These are phyloP conservation scores for Phytophthora palmivora DNA, from an alignment of 352 stramenopile genomes.

Conservation along the genomic window DNA sequence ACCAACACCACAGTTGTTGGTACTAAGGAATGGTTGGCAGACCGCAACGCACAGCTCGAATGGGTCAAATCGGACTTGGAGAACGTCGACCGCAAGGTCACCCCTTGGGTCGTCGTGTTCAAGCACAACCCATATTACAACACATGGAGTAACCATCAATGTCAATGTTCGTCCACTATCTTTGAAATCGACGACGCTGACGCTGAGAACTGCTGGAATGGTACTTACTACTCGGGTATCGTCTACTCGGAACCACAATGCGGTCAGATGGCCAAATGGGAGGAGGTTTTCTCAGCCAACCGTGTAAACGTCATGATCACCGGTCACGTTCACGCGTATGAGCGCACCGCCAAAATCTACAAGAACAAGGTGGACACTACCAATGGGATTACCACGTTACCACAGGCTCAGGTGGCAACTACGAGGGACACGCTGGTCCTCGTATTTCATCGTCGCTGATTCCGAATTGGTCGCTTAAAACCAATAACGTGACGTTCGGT, in stretches of 20 bases:
- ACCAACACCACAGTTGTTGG: slow-evolving; percentile 44
- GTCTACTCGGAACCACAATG: slow-evolving; percentile 51
- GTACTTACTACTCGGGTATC: slow-evolving; percentile 46
- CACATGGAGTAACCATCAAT: slow-evolving; percentile 67
- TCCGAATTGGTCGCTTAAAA: slow-evolving; percentile 49
- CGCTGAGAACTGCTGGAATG: slow-evolving; percentile 54
- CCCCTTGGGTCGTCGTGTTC: slow-evolving; percentile 86
- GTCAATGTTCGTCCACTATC: slow-evolving; percentile 47
- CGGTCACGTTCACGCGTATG: slow-evolving; percentile 62
- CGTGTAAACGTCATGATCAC: slow-evolving; percentile 51
- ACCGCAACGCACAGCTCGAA: slow-evolving; percentile 42
- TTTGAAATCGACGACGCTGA: slow-evolving; percentile 46
- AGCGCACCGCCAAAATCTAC: slow-evolving; percentile 56
- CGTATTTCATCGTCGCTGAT: slow-evolving; percentile 35
- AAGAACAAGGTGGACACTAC: slow-evolving; percentile 51
- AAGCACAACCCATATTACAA: slow-evolving; percentile 80
- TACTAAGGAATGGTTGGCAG: slow-evolving; percentile 43
- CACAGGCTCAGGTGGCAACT: slow-evolving; percentile 56
- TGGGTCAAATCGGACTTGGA: slow-evolving; percentile 77
- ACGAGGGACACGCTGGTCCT: slow-evolving; percentile 51
- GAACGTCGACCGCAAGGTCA: slow-evolving; percentile 65
- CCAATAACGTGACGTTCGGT: slow-evolving; percentile 56
- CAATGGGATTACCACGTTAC: slow-evolving; percentile 59
- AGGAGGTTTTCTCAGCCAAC: slow-evolving; percentile 53
- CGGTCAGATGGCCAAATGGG: slow-evolving; percentile 51